These are phyloP conservation scores for Melaleuca quinquenervia DNA, from an alignment of 345 rosid species.

Conservation along the genomic window DNA sequence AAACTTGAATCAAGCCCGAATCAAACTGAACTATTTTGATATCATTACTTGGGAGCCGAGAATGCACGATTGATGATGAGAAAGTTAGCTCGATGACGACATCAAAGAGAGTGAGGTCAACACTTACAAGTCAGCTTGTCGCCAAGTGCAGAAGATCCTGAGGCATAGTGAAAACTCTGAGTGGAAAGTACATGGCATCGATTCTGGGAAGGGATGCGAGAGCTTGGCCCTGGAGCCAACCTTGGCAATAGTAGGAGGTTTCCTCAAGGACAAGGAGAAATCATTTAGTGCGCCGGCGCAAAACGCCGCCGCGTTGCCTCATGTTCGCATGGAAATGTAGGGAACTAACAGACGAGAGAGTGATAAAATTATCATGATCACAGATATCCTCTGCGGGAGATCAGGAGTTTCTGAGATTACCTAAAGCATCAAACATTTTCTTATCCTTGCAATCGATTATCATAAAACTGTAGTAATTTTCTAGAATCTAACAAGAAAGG, in stretches of 20 bases:
- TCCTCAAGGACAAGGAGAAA: not conserved
- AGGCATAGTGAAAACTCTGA: not conserved
- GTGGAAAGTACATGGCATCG: not conserved
- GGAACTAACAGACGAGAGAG: not conserved
- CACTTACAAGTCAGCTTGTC: conserved; percentile 14
- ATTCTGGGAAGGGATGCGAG: not conserved
- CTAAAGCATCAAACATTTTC: no score
- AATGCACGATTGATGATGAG: not conserved
- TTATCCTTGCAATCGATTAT: no score
- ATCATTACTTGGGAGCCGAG: conserved; percentile 3
- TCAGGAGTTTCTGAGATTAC: no score
- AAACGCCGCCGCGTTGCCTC: not conserved
- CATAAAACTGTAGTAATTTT: not conserved
- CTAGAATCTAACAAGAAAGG: not conserved
- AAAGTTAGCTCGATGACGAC: not conserved
- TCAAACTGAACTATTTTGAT: no score
- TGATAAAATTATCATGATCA: not conserved
- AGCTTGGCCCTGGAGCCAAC: not conserved
- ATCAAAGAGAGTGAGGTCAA: conserved; percentile 17
- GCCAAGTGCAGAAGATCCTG: conserved; percentile 18
- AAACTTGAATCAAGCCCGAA: no score
- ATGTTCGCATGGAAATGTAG: not conserved
- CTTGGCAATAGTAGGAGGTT: not conserved
- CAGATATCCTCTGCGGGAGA: not conserved
- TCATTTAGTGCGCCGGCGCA: not conserved